phyloP scores from a whole-genome alignment of 2,329 filamentous ascomycete genomes.

The Aspergillus felis region DNA sequence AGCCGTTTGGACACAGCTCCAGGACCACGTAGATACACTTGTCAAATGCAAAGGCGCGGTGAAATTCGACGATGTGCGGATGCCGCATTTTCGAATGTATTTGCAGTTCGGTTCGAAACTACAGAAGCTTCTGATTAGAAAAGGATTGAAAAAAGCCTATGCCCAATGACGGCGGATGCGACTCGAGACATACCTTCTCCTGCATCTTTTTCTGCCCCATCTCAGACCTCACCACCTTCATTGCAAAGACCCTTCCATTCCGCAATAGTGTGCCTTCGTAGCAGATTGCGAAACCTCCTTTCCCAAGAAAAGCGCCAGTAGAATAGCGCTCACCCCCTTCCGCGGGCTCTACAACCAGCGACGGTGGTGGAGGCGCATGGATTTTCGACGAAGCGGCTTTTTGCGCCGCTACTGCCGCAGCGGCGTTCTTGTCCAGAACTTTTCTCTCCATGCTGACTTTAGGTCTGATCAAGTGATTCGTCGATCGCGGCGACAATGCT shows the following conservation, averaged over 20 bases:
- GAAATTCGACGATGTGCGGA: conserved; percentile 91
- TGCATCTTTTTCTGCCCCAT: conserved; percentile 51
- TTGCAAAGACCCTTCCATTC: conserved; percentile 45
- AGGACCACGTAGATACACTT: conserved; percentile 89
- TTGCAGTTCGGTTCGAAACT: conserved; percentile 80
- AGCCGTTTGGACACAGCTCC: conserved; percentile 92
- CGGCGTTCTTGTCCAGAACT: conserved; percentile 35
- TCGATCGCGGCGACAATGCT: conserved; percentile 46
- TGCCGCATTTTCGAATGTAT: conserved; percentile 98
- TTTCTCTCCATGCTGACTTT: conserved; percentile 38
- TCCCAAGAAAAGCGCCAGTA: conserved; percentile 45
- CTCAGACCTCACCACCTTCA: conserved; percentile 50
- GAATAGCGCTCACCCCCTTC: conserved; percentile 43
- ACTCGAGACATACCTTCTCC: conserved; percentile 40
- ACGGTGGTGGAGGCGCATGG: conserved; percentile 45
- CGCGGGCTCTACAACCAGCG: conserved; percentile 43
- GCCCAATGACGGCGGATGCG: not conserved
- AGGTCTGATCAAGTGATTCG: conserved; percentile 44
- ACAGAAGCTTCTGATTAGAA: conserved; percentile 9
- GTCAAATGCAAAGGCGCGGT: conserved; percentile 87
- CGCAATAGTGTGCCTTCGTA: conserved; percentile 45
- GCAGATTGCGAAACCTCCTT: conserved; percentile 50
- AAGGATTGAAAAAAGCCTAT: not conserved
- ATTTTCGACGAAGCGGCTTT: conserved; percentile 37
- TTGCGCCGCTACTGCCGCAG: conserved; percentile 22